Evolutionary conservation across 257 asterid species (phyloP).

Genomic region (Lycium barbarum): DNA sequence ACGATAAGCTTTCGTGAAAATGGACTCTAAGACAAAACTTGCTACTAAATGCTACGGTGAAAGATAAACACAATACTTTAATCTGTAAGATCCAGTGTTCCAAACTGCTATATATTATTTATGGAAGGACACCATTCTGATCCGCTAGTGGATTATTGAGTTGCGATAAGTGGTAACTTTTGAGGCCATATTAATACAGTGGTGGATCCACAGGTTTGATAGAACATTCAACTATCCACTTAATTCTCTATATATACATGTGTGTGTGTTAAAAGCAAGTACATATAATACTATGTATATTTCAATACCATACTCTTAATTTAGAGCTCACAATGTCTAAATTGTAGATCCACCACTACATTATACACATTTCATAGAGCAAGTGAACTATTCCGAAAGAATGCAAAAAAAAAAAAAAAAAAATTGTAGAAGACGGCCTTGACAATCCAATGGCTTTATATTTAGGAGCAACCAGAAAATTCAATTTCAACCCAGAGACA

Average conservation of each 20-base stretch:
- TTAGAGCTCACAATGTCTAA: background rate
- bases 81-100: background rate
- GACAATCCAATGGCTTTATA: slow-evolving; percentile 4
- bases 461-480: background rate
- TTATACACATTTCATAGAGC: background rate
- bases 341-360: background rate
- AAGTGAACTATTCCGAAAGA: slow-evolving; percentile 6
- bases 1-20: background rate
- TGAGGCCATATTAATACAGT: background rate
- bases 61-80: slow-evolving; percentile 7
- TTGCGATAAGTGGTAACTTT: background rate
- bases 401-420: no score
- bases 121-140: background rate
- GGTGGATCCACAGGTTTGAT: background rate
- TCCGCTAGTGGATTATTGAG: background rate
- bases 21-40: background rate
- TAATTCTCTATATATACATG: background rate
- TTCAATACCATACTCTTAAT: background rate
- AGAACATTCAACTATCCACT: background rate
- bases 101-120: background rate
- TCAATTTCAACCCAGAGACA: background rate
- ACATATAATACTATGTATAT: background rate
- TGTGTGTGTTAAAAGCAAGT: background rate
- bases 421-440: background rate
- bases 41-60: background rate